Evolutionary conservation across 495 filamentous ascomycete genomes (phyloP).

Genomic region (Talaromyces trachyspermus): DNA sequence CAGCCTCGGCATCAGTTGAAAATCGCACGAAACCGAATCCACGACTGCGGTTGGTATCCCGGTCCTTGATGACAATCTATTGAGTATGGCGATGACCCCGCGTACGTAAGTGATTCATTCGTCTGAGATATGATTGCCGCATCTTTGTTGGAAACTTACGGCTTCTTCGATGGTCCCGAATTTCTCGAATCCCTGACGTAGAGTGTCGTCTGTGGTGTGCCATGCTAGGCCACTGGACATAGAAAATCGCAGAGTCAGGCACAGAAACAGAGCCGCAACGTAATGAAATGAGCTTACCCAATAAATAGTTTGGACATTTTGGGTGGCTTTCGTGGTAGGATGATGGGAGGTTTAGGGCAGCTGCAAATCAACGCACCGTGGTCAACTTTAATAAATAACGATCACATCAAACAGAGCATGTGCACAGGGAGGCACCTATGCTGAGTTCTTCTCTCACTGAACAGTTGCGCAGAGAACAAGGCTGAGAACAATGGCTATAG

Average conservation of each 20-base stretch:
- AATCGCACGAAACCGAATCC: slow-evolving; percentile 97
- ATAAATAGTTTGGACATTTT: slow-evolving; percentile 86
- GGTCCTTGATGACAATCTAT: slow-evolving; percentile 95
- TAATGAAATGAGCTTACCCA: slow-evolving; percentile 53
- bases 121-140: background rate
- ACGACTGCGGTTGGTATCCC: slow-evolving; percentile 89
- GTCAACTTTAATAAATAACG: slow-evolving; percentile 1
- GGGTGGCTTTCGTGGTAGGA: background rate
- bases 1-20: slow-evolving; percentile 70
- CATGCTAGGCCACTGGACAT: slow-evolving; percentile 82
- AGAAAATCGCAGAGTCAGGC: slow-evolving; percentile 5
- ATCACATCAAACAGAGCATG: no score
- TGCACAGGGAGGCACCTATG: no score
- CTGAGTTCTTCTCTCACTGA: no score
- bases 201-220: slow-evolving; percentile 84
- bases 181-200: slow-evolving; percentile 81
- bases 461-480: no score
- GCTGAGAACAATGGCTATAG: no score
- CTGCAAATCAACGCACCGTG: background rate
- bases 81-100: no score
- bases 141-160: slow-evolving; percentile 46
- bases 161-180: slow-evolving; percentile 89
- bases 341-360: background rate
- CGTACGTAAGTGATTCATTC: background rate
- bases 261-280: slow-evolving; percentile 9